Evolutionary conservation across 768 basidiomycete species (phyloP), one percentile per base, ranked within the genome.

Genomic region (Lentinula raphanica): DNA sequence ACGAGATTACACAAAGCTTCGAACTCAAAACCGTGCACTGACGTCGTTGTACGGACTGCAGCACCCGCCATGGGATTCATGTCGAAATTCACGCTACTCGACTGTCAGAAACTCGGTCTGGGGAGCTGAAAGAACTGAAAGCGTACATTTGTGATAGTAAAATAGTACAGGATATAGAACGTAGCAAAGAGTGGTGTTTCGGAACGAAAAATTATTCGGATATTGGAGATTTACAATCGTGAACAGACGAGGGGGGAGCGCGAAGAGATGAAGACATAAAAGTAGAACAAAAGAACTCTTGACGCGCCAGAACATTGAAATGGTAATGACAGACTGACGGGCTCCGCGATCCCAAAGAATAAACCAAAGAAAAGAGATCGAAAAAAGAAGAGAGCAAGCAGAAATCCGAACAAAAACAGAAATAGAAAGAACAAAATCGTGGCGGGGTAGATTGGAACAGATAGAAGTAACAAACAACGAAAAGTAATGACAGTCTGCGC

Each of bases 281-380:
- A 36, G 17, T 15, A 13, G 35, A 53, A 53, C 51, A 53, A 53
- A 50, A 19, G 11, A 48, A 28, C 29, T 11, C 15, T 5, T 31
- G n/a, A 15, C 19, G 23, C 19, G 35, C 21, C 12, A 53, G 23
- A 25, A 51, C 5, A 38, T n/a, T 25, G 13, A n/a, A 40, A 56
- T 38, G 21, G 54, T 56, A 56, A 45, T 3, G 54, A 56, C 54
- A 56, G 54, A 56, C 40, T 44, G 21, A 56, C 42, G 54, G 28
- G 21, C 54, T 56, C 54, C 54, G 42, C 42, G 54, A 56, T 56
- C 54, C 54, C 54, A 15, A 56, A 56, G 23, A n/a, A 31, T 15
- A 32, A 56, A 29, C 54, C 44, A 39, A 31, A 56, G 39, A 54
- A 39, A 5, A 25, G 32, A 44, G n/a, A 54, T 6, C 17, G 25